Base-by-base conservation (phyloP, 2,329 filamentous ascomycete genomes). In the Cytospora piceicola region DNA sequence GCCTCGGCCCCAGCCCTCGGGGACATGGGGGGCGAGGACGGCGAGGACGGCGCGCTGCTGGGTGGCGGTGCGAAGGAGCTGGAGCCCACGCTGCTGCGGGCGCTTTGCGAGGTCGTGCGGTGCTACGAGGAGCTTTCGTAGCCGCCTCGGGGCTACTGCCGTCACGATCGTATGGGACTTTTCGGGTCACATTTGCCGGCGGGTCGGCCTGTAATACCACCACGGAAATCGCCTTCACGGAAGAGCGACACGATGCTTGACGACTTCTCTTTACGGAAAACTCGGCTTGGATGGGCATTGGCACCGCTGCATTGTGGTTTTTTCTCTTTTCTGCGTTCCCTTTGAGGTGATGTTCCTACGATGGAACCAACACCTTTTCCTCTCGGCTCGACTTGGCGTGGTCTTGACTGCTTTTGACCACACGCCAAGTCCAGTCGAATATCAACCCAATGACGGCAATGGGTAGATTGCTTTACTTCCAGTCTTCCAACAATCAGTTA, bases 91-190 rank as follows among this genome's bases (percentile, higher is more conserved):
- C 74, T 81, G 56, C 70, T 81, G 71, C 73, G 78, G 42, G 74
- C 78, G 49, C 71, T 81, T 1, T 79, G 77, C 62, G 78, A 81
- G 72, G 70, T 80, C 36, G 80, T 82, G 53, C 76, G 78, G 22
- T 75, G 75, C 29, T 74, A 75, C 27, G 80, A 81, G 70, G 78
- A 80, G 67, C 63, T 68, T 22, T 52, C 46, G 14, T 58, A 63
- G 54, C 22, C 24, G 39, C n/a, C 27, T 12, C 24, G 3, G 27
- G 30, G 20, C 12, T 22, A 8, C n/a, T 9, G 32, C 5, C 29
- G 20, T 14, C 30, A 15, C 20, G 32, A 29, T 30, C 4, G 15
- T 15, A 22, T 49, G 58, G 3, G 27, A 5, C 27, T 29, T 29
- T 29, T 29, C 27, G 27, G 27, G 27, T 29, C 57, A 29, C 17